Base-by-base conservation (phyloP, 2,329 filamentous ascomycete genomes). In the Nothopassalora personata region DNA sequence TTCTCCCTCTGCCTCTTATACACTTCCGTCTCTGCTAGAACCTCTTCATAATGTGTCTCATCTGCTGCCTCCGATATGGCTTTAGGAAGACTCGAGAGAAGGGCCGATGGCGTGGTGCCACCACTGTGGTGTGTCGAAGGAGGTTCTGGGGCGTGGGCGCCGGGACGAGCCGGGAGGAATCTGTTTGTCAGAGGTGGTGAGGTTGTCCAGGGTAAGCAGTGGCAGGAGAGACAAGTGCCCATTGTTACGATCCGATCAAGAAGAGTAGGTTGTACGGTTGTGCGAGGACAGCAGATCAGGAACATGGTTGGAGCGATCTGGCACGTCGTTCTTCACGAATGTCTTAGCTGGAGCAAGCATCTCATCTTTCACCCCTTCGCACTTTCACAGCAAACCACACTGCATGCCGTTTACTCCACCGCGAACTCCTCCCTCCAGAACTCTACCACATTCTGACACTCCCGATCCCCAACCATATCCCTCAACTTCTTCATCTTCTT, bases 381-480 rank as follows among this genome's bases (percentile, higher is more conserved):
- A 53, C 15, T n/a, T 15, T 15, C n/a, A 33, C 18, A 49, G 11
- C 46, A 28, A 13, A 13, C 19, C 18, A 10, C 5, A 23, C 27
- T 8, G 50, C 28, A 31, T 27, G 11, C 15, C 31, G 34, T 15
- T 43, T 13, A 74, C 30, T 72, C 70, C 31, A 64, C 58, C 27
- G 60, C 56, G 61, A 64, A 67, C 60, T 76, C 73, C 39, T 68
- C 64, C 30, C 55, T 61, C 75, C 76, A 78, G 60, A 76, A 77
- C 11, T 68, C 67, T n/a, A 72, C 53, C 47, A 77, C 65, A n/a
- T 69, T 67, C 27, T 31, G 55, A 15, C 62, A 71, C 39, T 67
- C 63, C 23, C 66, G 65, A 19, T 69, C 64, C 4, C 72, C 75
- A 1, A 77, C 61, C 47, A 75, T 71, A 28, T 70, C 68, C 19